These are phyloP conservation scores for Rhododendron williamsianum DNA, from an alignment of 148 eudicot genomes.

Conservation along the genomic window DNA sequence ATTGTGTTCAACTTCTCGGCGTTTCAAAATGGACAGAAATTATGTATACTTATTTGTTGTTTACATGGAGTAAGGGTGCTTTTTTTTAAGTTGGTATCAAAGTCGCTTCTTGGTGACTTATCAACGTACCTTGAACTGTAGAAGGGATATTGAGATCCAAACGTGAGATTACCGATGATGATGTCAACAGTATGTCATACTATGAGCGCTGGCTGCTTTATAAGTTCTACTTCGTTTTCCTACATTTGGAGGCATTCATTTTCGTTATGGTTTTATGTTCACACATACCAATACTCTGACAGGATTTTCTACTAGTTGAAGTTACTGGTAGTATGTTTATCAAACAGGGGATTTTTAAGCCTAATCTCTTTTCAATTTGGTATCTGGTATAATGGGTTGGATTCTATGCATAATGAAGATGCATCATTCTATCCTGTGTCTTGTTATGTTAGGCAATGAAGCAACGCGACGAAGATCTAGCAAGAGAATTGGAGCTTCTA, in stretches of 20 bases:
- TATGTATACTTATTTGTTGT: not conserved
- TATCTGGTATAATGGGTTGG: not conserved
- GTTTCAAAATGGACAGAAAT: not conserved
- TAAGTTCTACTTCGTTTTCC: not conserved
- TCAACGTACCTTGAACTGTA: not conserved
- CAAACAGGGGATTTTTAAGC: not conserved
- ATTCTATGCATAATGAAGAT: not conserved
- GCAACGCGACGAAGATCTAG: conserved; percentile 58
- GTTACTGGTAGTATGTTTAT: not conserved
- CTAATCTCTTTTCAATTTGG: not conserved
- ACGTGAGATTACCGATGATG: not conserved
- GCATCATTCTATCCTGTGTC: not conserved
- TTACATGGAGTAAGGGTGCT: not conserved
- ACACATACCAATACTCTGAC: not conserved
- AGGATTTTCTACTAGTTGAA: not conserved
- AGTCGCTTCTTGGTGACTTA: not conserved
- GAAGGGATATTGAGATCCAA: not conserved
- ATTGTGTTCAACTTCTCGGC: not conserved
- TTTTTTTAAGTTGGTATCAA: not conserved
- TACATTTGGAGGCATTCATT: not conserved
- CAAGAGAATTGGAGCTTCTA: conserved; percentile 51
- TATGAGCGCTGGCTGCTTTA: not conserved
- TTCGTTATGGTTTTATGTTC: not conserved
- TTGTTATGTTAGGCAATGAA: conserved; percentile 45
- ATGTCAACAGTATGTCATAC: not conserved